Conservation (phyloP, 1,284 basidiomycete species). For the Stereum hirsutum region DNA sequence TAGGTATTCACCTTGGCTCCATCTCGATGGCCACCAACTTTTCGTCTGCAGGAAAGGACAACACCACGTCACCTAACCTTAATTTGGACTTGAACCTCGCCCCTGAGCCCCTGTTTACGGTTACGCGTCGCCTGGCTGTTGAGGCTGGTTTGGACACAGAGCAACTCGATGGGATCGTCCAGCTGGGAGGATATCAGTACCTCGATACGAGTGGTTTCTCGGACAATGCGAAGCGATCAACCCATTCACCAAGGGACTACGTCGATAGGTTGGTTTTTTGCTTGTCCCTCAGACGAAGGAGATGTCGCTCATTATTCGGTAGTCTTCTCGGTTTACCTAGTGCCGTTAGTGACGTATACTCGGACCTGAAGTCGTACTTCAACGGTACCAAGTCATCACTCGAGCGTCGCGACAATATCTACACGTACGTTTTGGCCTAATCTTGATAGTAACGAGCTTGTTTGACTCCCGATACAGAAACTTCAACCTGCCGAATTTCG, state of each 20-base stretch:
- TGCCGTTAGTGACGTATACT: too few relatives aligned
- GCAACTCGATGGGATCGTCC: slow-evolving; percentile 62
- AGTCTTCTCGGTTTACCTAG: too few relatives aligned
- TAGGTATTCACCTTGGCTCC: slow-evolving; percentile 55
- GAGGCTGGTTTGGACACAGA: slow-evolving; percentile 53
- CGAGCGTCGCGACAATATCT: slow-evolving; percentile 34
- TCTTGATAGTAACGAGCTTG: not conserved
- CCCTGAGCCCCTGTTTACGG: slow-evolving; percentile 61
- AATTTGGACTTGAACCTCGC: slow-evolving; percentile 65
- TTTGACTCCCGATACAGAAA: slow-evolving; percentile 27
- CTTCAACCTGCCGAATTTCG: slow-evolving; percentile 61
- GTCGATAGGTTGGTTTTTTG: too few relatives aligned
- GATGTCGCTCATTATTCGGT: too few relatives aligned
- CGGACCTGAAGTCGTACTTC: too few relatives aligned
- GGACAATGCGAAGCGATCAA: too few relatives aligned
- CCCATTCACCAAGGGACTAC: too few relatives aligned
- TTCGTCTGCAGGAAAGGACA: slow-evolving; percentile 40
- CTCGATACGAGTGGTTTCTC: slow-evolving; percentile 33
- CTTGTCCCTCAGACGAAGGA: too few relatives aligned
- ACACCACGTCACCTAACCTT: slow-evolving; percentile 50
- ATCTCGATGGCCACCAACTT: slow-evolving; percentile 55
- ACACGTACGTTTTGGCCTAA: slow-evolving; percentile 31
- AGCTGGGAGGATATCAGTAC: slow-evolving; percentile 63
- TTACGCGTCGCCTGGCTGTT: slow-evolving; percentile 58
- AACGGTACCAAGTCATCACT: slow-evolving; percentile 22